phyloP scores from a whole-genome alignment of 1,284 basidiomycete species.

The Trametes versicolor region DNA sequence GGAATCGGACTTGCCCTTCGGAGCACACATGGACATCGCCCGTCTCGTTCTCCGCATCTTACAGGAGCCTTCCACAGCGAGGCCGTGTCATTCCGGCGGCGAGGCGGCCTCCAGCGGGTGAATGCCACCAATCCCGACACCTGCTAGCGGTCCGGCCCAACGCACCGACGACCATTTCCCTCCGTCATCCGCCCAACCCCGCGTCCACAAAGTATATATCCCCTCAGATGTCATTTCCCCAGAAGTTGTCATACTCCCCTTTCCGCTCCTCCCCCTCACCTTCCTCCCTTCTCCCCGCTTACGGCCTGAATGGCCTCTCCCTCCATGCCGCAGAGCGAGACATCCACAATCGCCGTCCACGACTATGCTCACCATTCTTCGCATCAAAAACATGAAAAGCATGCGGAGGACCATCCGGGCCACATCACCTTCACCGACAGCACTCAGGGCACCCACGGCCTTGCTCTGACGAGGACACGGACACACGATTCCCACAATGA shows the following conservation, averaged over 20 bases:
- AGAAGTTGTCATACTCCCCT: too few species aligned
- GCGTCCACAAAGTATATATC: slow-evolving; percentile 18
- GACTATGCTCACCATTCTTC: slow-evolving; percentile 29
- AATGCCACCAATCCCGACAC: slow-evolving; percentile 8
- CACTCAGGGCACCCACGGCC: slow-evolving; percentile 19
- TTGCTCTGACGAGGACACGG: slow-evolving; percentile 32
- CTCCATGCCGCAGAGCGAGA: slow-evolving; percentile 39
- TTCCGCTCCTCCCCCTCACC: too few species aligned
- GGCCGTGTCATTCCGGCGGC: slow-evolving; percentile 19
- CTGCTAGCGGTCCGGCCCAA: slow-evolving; percentile 17
- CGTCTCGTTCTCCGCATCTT: slow-evolving; percentile 4
- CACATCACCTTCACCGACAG: slow-evolving; percentile 32
- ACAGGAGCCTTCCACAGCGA: background rate
- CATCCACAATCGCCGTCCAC: slow-evolving; percentile 37
- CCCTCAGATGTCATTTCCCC: background rate
- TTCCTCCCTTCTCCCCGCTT: background rate
- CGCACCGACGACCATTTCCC: slow-evolving; percentile 10
- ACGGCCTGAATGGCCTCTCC: slow-evolving; percentile 33
- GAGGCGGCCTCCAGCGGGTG: background rate
- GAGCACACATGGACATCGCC: slow-evolving; percentile 16
- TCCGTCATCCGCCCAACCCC: slow-evolving; percentile 24
- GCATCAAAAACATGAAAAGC: slow-evolving; percentile 15
- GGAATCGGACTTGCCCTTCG: slow-evolving; percentile 16
- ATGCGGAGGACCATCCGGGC: slow-evolving; percentile 17
- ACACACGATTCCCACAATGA: slow-evolving; percentile 39